Evolutionary conservation across 139 green algal species (phyloP).

Genomic region (Micractinium sp.): DNA sequence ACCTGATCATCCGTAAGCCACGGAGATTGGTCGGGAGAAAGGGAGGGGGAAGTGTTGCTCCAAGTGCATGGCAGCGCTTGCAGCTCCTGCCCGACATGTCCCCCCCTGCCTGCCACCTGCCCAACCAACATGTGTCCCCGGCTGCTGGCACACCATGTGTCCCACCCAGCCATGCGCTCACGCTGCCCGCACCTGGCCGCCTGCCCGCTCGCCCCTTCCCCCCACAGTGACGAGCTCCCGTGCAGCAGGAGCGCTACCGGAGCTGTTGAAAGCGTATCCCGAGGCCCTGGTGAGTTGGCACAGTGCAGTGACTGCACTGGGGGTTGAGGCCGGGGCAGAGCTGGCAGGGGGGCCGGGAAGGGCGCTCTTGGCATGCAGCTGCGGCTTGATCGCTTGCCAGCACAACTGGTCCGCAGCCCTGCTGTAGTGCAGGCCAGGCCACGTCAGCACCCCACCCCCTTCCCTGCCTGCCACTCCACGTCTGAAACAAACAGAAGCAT

Average conservation of each 20-base stretch:
- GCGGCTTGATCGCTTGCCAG: no score
- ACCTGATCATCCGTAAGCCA: not conserved
- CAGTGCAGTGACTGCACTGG: not conserved
- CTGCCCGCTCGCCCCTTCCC: not conserved
- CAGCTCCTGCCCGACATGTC: no score
- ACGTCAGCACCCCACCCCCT: no score
- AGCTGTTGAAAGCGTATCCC: constrained; percentile 5
- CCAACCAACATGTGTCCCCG: not conserved
- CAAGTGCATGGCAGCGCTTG: not conserved
- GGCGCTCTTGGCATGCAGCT: no score
- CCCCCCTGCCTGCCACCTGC: not conserved
- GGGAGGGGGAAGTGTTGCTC: no score
- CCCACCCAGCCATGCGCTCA: not conserved
- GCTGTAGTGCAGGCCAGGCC: no score
- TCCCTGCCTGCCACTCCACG: no score
- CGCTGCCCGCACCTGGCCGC: not conserved
- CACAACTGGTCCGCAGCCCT: not conserved
- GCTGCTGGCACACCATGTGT: not conserved
- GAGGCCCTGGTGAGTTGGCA: not conserved
- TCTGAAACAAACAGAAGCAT: no score
- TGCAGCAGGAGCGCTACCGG: not conserved
- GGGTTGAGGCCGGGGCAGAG: no score
- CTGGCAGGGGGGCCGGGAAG: not conserved
- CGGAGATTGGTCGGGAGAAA: no score
- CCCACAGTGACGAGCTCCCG: not conserved